Evolutionary conservation across 345 rosid species (phyloP).

Genomic region (Brassica napus): DNA sequence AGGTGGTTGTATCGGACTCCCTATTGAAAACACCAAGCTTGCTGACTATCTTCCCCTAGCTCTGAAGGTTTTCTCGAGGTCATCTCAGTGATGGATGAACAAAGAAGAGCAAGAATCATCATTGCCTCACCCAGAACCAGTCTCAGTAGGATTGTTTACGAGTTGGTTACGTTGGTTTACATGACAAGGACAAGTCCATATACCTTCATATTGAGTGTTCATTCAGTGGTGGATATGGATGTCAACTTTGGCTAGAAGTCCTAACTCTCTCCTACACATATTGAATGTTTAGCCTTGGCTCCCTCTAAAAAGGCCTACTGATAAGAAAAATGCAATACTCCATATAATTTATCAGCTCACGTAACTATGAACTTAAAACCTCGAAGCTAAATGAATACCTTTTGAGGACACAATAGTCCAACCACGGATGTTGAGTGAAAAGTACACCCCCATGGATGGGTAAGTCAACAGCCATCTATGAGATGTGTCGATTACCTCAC

Average conservation of each 20-base stretch:
- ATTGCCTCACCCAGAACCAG: conserved; percentile 20
- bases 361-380: no score
- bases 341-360: no score
- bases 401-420: no score
- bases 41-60: conserved; percentile 43
- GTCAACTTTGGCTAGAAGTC: conserved; percentile 13
- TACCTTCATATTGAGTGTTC: no score
- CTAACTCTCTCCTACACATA: conserved; percentile 1
- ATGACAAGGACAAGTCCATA: no score
- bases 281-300: not conserved
- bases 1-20: conserved; percentile 1
- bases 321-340: no score
- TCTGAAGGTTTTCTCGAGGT: conserved; percentile 41
- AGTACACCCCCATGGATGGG: not conserved
- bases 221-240: no score
- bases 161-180: no score
- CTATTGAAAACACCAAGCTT: conserved; percentile 18
- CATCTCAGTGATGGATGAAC: conserved; percentile 18
- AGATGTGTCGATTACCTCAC: not conserved
- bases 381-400: no score
- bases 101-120: conserved; percentile 20
- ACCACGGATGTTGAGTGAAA: no score
- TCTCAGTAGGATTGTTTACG: not conserved
- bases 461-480: not conserved
- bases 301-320: not conserved